Conservation (phyloP, 768 basidiomycete genomes). For the Amanita molliuscula region DNA sequence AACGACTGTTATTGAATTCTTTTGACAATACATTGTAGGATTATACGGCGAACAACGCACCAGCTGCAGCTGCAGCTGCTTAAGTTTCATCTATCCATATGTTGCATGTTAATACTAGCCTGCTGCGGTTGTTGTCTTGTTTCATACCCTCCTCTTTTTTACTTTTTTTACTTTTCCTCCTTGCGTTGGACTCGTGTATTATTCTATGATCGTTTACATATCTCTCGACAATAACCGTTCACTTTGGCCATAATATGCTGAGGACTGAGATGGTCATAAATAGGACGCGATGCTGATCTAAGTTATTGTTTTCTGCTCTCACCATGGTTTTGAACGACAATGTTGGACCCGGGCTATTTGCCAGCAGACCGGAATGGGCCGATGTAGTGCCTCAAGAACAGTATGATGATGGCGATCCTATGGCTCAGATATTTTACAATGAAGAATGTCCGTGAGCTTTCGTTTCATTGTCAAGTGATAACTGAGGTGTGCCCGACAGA, state of each 20-base stretch:
- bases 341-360: conserved; percentile 28
- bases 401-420: conserved; percentile 64
- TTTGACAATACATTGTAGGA: conserved; percentile 31
- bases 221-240: neutral
- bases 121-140: conserved; percentile 9
- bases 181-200: conserved; percentile 7
- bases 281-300: neutral
- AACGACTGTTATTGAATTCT: neutral
- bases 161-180: conserved; percentile 9
- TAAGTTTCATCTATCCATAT: conserved; percentile 7
- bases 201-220: conserved; percentile 7
- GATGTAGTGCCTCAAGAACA: conserved; percentile 77
- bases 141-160: conserved; percentile 9
- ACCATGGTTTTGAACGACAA: conserved; percentile 7
- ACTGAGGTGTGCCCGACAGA: conserved; percentile 34
- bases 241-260: neutral
- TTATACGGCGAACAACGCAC: conserved; percentile 49
- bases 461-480: conserved; percentile 3
- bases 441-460: conserved; percentile 59
- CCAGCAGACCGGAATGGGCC: conserved; percentile 63
- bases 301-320: neutral
- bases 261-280: neutral
- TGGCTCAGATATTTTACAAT: conserved; percentile 90
- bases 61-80: conserved; percentile 20
- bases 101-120: conserved; percentile 9